phyloP scores from a whole-genome alignment of 139 green algal species.

The Chlamydomonas applanata region DNA sequence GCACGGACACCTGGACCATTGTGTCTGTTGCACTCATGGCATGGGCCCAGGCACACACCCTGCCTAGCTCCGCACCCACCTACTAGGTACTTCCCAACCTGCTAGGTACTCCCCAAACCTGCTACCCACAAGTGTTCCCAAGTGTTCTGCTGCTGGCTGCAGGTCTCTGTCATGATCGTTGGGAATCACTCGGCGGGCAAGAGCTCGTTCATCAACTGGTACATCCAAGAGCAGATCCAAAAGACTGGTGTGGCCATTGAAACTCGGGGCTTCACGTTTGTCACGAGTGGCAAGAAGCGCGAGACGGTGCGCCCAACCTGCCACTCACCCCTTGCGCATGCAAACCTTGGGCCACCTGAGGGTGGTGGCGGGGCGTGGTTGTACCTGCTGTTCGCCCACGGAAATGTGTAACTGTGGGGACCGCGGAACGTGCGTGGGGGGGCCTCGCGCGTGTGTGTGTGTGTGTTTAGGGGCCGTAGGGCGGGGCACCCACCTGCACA shows the following conservation, averaged over 20 bases:
- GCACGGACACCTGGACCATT: too few species aligned
- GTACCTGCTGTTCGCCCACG: background rate
- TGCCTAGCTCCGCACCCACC: background rate
- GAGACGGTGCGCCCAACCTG: slow-evolving; percentile 14
- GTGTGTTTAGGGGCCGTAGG: too few species aligned
- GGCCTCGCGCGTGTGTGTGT: too few species aligned
- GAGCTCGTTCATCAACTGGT: slow-evolving; percentile 74
- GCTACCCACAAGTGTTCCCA: too few species aligned
- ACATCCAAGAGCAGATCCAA: slow-evolving; percentile 61
- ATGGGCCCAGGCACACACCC: background rate
- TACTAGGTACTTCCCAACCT: background rate
- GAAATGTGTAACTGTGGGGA: too few species aligned
- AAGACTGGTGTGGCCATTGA: slow-evolving; percentile 57
- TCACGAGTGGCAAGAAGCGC: slow-evolving; percentile 53
- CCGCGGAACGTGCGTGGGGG: too few species aligned
- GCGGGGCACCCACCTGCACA: too few species aligned
- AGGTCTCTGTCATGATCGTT: slow-evolving; percentile 64
- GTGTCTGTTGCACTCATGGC: background rate
- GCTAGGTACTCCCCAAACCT: background rate
- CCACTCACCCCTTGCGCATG: background rate
- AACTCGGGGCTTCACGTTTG: slow-evolving; percentile 64
- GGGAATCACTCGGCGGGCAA: slow-evolving; percentile 75
- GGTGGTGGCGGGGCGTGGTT: background rate
- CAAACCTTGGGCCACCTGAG: too few species aligned
- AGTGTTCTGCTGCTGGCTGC: background rate